phyloP scores from a whole-genome alignment of 305 asterid genomes.

The Petunia hybrid region DNA sequence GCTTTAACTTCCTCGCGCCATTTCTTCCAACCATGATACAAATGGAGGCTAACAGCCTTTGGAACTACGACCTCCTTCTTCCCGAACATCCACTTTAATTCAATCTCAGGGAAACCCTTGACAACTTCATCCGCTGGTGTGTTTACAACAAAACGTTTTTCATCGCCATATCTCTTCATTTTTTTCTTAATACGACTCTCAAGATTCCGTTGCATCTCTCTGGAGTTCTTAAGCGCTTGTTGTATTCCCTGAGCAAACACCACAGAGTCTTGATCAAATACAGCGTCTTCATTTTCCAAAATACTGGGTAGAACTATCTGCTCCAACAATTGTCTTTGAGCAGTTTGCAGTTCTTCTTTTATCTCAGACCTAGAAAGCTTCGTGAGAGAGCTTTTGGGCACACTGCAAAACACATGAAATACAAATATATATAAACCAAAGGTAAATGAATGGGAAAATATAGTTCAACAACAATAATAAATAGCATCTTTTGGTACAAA shows the following conservation, averaged over 20 bases:
- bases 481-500: slow-evolving; percentile 1
- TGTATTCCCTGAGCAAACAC: slow-evolving; percentile 69
- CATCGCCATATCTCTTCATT: slow-evolving; percentile 80
- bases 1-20: slow-evolving; percentile 86
- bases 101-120: slow-evolving; percentile 88
- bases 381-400: slow-evolving; percentile 55
- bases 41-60: slow-evolving; percentile 67
- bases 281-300: slow-evolving; percentile 61
- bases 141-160: slow-evolving; percentile 65
- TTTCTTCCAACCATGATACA: slow-evolving; percentile 89
- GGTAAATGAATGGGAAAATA: slow-evolving; percentile 35
- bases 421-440: slow-evolving; percentile 34
- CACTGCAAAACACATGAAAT: slow-evolving; percentile 57
- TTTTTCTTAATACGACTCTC: slow-evolving; percentile 70
- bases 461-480: slow-evolving; percentile 15
- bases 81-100: slow-evolving; percentile 96
- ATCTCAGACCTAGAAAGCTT: slow-evolving; percentile 84
- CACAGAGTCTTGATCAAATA: slow-evolving; percentile 53
- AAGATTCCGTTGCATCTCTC: slow-evolving; percentile 74
- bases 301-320: slow-evolving; percentile 70
- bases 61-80: slow-evolving; percentile 75
- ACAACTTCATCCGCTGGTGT: slow-evolving; percentile 83
- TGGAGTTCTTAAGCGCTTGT: slow-evolving; percentile 72
- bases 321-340: slow-evolving; percentile 75
- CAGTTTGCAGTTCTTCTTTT: slow-evolving; percentile 76